Percentiles rank a stretch among this genome's conserved stretches.
Evolutionary conservation across 495 filamentous ascomycete species (phyloP).

Genomic region (Halenospora varia): DNA sequence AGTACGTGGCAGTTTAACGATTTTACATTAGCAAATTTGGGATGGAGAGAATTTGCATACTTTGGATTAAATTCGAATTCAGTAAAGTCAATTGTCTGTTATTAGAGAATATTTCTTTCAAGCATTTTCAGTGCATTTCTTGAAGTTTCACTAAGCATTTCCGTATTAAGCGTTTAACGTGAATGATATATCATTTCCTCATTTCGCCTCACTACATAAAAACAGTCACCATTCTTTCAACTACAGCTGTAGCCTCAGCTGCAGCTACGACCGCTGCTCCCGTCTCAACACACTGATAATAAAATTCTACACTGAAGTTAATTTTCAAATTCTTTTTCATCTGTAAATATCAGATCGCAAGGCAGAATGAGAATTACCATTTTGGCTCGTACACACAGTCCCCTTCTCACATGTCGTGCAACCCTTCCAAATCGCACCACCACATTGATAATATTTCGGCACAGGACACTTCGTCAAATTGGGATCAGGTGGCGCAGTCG

Average conservation of each 20-base stretch:
- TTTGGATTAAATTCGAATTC: too few species aligned
- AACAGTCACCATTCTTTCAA: neutral
- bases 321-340: neutral
- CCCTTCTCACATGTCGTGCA: neutral
- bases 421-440: neutral
- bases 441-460: neutral
- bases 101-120: too few species aligned
- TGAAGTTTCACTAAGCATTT: too few species aligned
- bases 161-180: too few species aligned
- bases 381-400: neutral
- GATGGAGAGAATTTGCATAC: too few species aligned
- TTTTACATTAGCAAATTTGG: too few species aligned
- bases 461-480: neutral
- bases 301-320: neutral
- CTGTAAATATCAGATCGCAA: too few species aligned
- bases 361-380: neutral
- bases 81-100: too few species aligned
- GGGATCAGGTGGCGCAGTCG: neutral
- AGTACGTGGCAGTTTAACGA: too few species aligned
- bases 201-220: too few species aligned
- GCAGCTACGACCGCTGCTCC: neutral
- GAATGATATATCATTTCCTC: too few species aligned
- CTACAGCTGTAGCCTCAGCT: neutral
- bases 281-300: neutral
- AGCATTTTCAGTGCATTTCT: too few species aligned